These are phyloP conservation scores for Chlorencoelia australis DNA, from an alignment of 2,329 filamentous ascomycete genomes.

Conservation along the genomic window DNA sequence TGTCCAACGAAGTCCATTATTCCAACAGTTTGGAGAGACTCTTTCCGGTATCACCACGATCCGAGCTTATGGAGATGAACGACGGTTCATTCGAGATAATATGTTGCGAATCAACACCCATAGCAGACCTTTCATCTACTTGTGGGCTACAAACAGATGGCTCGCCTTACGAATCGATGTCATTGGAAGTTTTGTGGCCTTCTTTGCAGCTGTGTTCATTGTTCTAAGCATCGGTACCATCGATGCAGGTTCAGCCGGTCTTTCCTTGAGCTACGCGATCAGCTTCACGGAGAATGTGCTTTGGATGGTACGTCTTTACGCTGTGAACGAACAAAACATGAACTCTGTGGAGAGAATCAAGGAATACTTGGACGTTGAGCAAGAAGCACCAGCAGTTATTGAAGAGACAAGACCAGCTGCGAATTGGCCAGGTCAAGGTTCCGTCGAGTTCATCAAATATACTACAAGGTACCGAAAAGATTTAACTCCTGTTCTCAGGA, in stretches of 20 bases:
- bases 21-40: slow-evolving; percentile 97
- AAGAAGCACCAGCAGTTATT: slow-evolving; percentile 73
- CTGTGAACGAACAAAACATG: slow-evolving; percentile 98
- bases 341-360: slow-evolving; percentile 97
- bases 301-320: slow-evolving; percentile 91
- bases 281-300: slow-evolving; percentile 95
- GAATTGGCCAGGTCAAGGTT: slow-evolving; percentile 78
- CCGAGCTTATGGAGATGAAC: slow-evolving; percentile 88
- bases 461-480: slow-evolving; percentile 82
- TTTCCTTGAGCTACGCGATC: slow-evolving; percentile 91
- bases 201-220: slow-evolving; percentile 88
- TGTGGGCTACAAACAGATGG: slow-evolving; percentile 97
- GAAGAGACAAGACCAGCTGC: slow-evolving; percentile 66
- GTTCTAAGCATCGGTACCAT: slow-evolving; percentile 73
- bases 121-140: slow-evolving; percentile 85
- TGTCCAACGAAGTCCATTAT: slow-evolving; percentile 85
- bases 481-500: slow-evolving; percentile 74
- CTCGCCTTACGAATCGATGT: slow-evolving; percentile 86
- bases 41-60: slow-evolving; percentile 93
- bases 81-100: slow-evolving; percentile 89
- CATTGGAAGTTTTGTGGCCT: slow-evolving; percentile 81
- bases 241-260: slow-evolving; percentile 82
- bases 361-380: slow-evolving; percentile 93
- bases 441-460: slow-evolving; percentile 82
- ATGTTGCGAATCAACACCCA: slow-evolving; percentile 80